These are phyloP conservation scores for Inonotus hispidus DNA, from an alignment of 1,284 basidiomycete genomes.

Conservation along the genomic window DNA sequence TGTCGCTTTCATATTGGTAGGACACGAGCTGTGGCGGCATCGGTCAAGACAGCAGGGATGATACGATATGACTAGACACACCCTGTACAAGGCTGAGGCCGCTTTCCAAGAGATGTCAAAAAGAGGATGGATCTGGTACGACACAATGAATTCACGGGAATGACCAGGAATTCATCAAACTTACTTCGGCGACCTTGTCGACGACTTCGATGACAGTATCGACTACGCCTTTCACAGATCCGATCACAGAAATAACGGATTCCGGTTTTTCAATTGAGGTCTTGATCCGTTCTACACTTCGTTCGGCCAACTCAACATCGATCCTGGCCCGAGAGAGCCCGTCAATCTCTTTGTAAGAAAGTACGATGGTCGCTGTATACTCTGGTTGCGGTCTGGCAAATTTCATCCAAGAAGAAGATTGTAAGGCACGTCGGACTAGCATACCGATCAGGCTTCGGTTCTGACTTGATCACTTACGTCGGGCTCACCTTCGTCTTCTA, in stretches of 20 bases:
- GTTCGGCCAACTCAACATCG: background rate
- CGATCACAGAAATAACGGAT: background rate
- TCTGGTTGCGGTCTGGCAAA: too few relatives aligned
- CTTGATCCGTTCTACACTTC: background rate
- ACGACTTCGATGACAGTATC: background rate
- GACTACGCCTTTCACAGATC: background rate
- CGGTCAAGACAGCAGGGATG: background rate
- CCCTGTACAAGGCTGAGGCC: background rate
- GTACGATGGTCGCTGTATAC: background rate
- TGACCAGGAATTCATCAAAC: background rate
- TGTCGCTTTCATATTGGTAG: background rate
- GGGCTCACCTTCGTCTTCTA: background rate
- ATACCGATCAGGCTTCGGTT: background rate
- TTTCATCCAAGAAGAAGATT: too few relatives aligned
- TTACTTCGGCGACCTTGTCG: background rate
- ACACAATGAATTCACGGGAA: background rate
- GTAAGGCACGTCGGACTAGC: too few relatives aligned
- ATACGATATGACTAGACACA: background rate
- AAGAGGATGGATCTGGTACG: background rate
- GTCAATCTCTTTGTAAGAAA: background rate
- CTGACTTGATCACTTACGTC: too few relatives aligned
- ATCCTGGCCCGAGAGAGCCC: background rate
- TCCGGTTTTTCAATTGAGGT: background rate
- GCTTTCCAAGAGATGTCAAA: background rate
- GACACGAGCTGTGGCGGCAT: background rate